Conservation (phyloP, 169 alveolate species). For the Plasmodium vinckei region DNA sequence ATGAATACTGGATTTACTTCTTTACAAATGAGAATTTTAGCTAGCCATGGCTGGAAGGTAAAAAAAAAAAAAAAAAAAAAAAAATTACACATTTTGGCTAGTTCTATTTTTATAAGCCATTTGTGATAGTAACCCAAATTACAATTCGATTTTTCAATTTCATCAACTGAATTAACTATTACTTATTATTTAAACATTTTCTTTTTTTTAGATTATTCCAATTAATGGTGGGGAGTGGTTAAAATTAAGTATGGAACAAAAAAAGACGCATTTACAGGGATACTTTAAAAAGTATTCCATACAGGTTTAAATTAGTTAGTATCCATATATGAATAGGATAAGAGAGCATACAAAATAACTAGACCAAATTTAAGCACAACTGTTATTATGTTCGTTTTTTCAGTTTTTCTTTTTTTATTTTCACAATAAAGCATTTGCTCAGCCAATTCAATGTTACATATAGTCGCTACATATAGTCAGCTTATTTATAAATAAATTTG, state of each 20-base stretch:
- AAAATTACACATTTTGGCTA: neutral
- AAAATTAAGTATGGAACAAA: conserved; percentile 26
- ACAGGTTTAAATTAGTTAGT: conserved; percentile 6
- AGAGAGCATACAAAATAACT: neutral
- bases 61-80: neutral
- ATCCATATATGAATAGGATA: neutral
- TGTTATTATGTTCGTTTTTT: neutral
- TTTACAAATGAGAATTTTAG: conserved; percentile 36
- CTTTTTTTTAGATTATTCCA: conserved; percentile 30
- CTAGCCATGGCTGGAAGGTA: conserved; percentile 65
- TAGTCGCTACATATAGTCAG: neutral
- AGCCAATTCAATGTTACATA: neutral
- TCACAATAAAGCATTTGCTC: too few species aligned
- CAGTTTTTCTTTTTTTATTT: too few species aligned
- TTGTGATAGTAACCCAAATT: too few species aligned
- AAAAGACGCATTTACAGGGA: conserved; percentile 22
- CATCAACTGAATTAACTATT: too few species aligned
- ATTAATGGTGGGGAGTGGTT: conserved; percentile 69
- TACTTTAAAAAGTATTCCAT: conserved; percentile 35
- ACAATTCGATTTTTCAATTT: too few species aligned
- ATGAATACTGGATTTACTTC: conserved; percentile 57
- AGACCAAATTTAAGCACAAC: too few species aligned
- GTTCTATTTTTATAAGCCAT: too few species aligned
- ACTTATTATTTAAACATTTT: too few species aligned
- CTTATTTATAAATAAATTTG: too few species aligned